These are phyloP conservation scores for Russula compacta DNA, from an alignment of 768 basidiomycete species.

Conservation along the genomic window DNA sequence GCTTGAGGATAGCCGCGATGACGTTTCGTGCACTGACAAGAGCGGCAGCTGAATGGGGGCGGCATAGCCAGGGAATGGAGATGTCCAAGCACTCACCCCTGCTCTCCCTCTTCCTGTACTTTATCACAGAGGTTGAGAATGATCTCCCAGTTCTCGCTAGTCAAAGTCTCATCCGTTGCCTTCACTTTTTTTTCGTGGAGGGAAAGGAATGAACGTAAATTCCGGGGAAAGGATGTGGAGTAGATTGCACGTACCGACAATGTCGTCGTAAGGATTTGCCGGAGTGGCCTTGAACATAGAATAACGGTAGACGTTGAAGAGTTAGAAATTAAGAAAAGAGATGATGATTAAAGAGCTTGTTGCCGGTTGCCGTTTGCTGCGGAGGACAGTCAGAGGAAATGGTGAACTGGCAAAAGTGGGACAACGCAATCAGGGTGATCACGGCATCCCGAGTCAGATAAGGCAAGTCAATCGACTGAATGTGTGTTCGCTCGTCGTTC, in stretches of 20 bases:
- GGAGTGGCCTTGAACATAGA: slow-evolving; percentile 60
- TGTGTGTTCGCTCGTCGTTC: too few relatives aligned
- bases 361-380: slow-evolving; percentile 2
- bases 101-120: slow-evolving; percentile 79
- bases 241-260: slow-evolving; percentile 54
- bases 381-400: not conserved
- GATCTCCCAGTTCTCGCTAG: slow-evolving; percentile 92
- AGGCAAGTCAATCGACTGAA: too few relatives aligned
- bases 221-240: not conserved
- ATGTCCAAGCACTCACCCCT: slow-evolving; percentile 49
- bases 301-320: not conserved
- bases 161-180: slow-evolving; percentile 96
- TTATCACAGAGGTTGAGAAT: slow-evolving; percentile 95
- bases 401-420: not conserved
- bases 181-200: slow-evolving; percentile 45
- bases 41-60: slow-evolving; percentile 2
- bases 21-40: slow-evolving; percentile 79
- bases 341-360: not conserved
- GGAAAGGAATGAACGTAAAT: not conserved
- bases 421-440: too few relatives aligned
- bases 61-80: not conserved
- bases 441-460: too few relatives aligned
- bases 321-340: not conserved
- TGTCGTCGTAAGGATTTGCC: slow-evolving; percentile 75
- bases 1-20: slow-evolving; percentile 77